Evolutionary conservation across 2,329 filamentous ascomycete species (phyloP).

Genomic region (Tolypocladium endophyticum): DNA sequence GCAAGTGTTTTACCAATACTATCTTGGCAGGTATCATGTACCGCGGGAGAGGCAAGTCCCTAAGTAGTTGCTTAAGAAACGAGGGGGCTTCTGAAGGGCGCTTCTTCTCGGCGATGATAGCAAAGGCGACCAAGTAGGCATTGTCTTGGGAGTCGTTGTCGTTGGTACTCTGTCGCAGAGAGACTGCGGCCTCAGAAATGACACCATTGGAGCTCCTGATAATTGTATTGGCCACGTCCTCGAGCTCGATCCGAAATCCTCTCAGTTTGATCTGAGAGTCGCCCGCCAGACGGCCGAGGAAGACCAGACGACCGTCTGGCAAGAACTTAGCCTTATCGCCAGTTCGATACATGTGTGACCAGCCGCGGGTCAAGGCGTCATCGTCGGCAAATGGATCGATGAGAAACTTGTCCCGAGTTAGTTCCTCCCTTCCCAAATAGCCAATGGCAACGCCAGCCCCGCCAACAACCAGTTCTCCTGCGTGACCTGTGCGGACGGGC

Average conservation of each 20-base stretch:
- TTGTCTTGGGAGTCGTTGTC: not conserved
- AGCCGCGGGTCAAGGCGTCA: not conserved
- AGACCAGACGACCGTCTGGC: not conserved
- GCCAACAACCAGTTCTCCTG: constrained; percentile 19
- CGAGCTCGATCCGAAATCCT: not conserved
- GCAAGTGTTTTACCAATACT: constrained; percentile 16
- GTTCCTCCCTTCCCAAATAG: not conserved
- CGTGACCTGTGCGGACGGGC: constrained; percentile 13
- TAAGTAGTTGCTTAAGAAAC: constrained; percentile 7
- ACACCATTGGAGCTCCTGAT: constrained; percentile 22
- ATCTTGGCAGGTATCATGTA: constrained; percentile 23
- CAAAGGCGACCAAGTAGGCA: constrained; percentile 3
- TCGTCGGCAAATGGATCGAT: not conserved
- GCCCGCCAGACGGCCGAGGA: not conserved
- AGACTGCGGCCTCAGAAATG: constrained; percentile 10
- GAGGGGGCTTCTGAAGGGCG: not conserved
- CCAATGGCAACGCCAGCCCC: constrained; percentile 14
- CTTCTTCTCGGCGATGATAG: not conserved
- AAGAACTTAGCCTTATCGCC: not conserved
- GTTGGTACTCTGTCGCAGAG: not conserved
- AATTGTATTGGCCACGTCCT: not conserved
- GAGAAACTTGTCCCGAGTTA: not conserved
- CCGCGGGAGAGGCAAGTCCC: constrained; percentile 14
- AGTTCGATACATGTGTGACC: not conserved
- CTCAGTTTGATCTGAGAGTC: not conserved